Percentiles rank a stretch among this genome's conserved stretches.
Conservation (phyloP, 768 basidiomycete species). For the Psilocybe cubensis region DNA sequence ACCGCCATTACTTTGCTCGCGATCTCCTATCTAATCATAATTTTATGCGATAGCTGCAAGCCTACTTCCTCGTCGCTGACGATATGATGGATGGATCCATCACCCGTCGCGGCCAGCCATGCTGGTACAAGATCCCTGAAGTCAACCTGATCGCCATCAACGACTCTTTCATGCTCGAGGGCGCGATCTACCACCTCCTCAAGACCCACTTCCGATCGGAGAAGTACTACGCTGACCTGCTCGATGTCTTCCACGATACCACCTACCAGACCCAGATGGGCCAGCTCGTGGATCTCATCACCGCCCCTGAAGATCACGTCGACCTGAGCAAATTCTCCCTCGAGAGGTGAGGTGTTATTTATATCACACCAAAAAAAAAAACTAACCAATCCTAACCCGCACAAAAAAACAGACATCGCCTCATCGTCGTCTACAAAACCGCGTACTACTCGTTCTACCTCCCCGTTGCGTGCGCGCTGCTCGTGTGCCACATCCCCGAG, state of each 20-base stretch:
- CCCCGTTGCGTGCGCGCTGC: conserved; percentile 93
- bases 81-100: conserved; percentile 98
- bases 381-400: background rate
- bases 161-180: conserved; percentile 95
- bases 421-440: conserved; percentile 97
- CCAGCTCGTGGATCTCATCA: conserved; percentile 94
- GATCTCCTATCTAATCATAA: background rate
- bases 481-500: conserved; percentile 66
- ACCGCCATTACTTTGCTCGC: background rate
- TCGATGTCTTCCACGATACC: conserved; percentile 92
- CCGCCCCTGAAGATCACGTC: conserved; percentile 88
- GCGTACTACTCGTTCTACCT: conserved; percentile 99
- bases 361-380: background rate
- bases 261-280: conserved; percentile 95
- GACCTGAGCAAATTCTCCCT: conserved; percentile 90
- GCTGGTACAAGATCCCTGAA: conserved; percentile 77
- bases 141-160: conserved; percentile 92
- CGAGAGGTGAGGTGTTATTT: conserved; percentile 56
- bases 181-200: conserved; percentile 89
- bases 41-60: conserved; percentile 72
- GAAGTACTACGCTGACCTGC: conserved; percentile 82
- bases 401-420: conserved; percentile 78
- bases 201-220: conserved; percentile 84
- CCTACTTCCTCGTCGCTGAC: conserved; percentile 95
- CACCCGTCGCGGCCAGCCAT: conserved; percentile 92